Base-by-base conservation (phyloP, 2,329 filamentous ascomycete genomes). In the Ophiosphaerella narmari region DNA sequence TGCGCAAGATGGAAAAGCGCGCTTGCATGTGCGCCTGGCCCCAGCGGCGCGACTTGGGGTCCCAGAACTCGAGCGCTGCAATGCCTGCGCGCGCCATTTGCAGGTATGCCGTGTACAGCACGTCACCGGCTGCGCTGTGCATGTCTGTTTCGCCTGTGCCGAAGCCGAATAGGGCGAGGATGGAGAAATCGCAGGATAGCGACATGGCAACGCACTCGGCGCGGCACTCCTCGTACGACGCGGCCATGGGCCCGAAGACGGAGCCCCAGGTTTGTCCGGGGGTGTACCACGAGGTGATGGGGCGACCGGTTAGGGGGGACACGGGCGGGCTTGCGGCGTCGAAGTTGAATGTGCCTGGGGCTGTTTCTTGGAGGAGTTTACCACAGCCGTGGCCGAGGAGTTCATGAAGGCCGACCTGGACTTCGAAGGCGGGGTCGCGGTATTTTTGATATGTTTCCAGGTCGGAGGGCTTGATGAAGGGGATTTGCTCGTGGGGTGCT, bases 161-260 rank as follows among this genome's bases (percentile, higher is more conserved):
- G 53, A 93, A 94, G 23, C 92, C 92, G 63, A 97, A 97, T 67
- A 97, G 93, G 71, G 91, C 83, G 16, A 97, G 82, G 42, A 95
- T 90, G 9, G 85, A 82, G 68, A 96, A 96, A 66, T 97, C 92
- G 74, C 92, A 96, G 67, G 87, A 85, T 4, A 97, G 80, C 36
- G 86, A 87, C 91, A 97, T 96, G 43, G 92, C 93, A 9, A 97
- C 92, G 64, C 91, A 89, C 72, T 97, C 93, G 4, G 93, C 93
- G 47, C 93, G 86, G 72, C 93, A 97, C 74, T 97, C 93, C 75
- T 97, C 93, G 67, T 96, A 97, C 13, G 87, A 90, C 3, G 88
- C 90, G 33, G 92, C 91, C 57, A 95, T 85, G 53, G 89, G 85
- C 23, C 92, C 91, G 67, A 97, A 97, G 0, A 96, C 90, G 5